Conservation (phyloP, 2,329 filamentous ascomycete genomes). For the Botryotinia convoluta region DNA sequence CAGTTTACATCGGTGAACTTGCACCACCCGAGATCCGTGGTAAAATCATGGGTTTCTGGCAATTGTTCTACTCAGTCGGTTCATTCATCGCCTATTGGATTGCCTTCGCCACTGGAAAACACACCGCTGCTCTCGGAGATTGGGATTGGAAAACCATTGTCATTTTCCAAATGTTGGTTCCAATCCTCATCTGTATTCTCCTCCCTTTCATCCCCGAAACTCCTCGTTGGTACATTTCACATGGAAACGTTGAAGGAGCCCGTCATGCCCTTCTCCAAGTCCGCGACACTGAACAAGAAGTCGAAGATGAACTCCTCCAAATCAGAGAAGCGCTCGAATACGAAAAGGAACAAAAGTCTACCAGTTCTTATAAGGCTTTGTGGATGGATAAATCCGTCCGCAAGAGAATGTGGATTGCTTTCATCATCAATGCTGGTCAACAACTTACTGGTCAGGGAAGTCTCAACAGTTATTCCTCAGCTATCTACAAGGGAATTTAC, state of each 20-base stretch:
- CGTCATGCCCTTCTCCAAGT: slow-evolving; percentile 51
- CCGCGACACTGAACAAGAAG: slow-evolving; percentile 59
- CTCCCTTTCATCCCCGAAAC: slow-evolving; percentile 67
- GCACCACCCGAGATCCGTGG: slow-evolving; percentile 63
- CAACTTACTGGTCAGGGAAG: slow-evolving; percentile 47
- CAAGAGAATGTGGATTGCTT: slow-evolving; percentile 62
- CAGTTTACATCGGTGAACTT: slow-evolving; percentile 70
- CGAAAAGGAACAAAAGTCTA: slow-evolving; percentile 65
- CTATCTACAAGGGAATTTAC: slow-evolving; percentile 72
- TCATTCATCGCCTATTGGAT: slow-evolving; percentile 35
- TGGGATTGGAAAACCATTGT: slow-evolving; percentile 75
- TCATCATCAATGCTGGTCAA: slow-evolving; percentile 64
- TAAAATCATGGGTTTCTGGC: slow-evolving; percentile 68
- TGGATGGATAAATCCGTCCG: slow-evolving; percentile 69
- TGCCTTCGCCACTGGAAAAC: slow-evolving; percentile 29
- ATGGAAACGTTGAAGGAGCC: slow-evolving; percentile 48
- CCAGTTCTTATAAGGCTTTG: slow-evolving; percentile 59
- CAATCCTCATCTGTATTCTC: slow-evolving; percentile 56
- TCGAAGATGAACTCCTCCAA: slow-evolving; percentile 59
- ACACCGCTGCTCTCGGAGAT: slow-evolving; percentile 46
- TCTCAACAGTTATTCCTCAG: slow-evolving; percentile 70
- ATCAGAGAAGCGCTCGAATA: slow-evolving; percentile 70
- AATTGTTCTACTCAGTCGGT: slow-evolving; percentile 65
- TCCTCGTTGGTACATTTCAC: slow-evolving; percentile 66
- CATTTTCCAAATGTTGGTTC: slow-evolving; percentile 70